phyloP scores from a whole-genome alignment of 2,329 filamentous ascomycete species.

The Ilyonectria sp. region DNA sequence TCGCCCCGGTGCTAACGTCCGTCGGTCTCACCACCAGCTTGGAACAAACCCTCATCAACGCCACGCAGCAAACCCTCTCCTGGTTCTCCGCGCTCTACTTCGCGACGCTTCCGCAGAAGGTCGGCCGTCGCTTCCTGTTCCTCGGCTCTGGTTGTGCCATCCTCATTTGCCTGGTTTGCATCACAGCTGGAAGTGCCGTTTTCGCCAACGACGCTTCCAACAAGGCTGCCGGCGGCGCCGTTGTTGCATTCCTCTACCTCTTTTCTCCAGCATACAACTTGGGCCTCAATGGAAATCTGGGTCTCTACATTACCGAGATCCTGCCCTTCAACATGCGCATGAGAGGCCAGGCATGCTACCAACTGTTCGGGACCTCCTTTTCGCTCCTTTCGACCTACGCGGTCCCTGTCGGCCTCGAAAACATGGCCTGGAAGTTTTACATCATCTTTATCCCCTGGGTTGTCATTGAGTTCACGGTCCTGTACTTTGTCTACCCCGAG shows the following conservation, averaged over 20 bases:
- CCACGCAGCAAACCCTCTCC: constrained; percentile 36
- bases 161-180: constrained; percentile 31
- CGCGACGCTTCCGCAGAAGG: constrained; percentile 25
- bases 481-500: constrained; percentile 23
- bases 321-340: constrained; percentile 51
- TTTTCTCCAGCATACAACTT: constrained; percentile 43
- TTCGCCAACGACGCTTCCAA: constrained; percentile 33
- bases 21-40: constrained; percentile 52
- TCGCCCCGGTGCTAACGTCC: constrained; percentile 49
- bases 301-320: constrained; percentile 52
- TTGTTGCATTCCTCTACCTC: constrained; percentile 54
- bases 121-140: constrained; percentile 44
- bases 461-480: constrained; percentile 8
- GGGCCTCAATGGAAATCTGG: constrained; percentile 31
- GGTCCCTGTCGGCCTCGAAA: constrained; percentile 14
- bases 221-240: constrained; percentile 40
- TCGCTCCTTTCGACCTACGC: constrained; percentile 24
- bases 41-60: constrained; percentile 55
- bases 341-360: constrained; percentile 8
- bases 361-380: constrained; percentile 14
- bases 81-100: constrained; percentile 36
- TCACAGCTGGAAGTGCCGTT: constrained; percentile 34
- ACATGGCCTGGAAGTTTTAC: constrained; percentile 19
- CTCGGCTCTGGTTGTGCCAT: constrained; percentile 36
- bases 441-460: constrained; percentile 24